Evolutionary conservation across 441 rosid genomes (phyloP).

Genomic region (Brassica balearica): DNA sequence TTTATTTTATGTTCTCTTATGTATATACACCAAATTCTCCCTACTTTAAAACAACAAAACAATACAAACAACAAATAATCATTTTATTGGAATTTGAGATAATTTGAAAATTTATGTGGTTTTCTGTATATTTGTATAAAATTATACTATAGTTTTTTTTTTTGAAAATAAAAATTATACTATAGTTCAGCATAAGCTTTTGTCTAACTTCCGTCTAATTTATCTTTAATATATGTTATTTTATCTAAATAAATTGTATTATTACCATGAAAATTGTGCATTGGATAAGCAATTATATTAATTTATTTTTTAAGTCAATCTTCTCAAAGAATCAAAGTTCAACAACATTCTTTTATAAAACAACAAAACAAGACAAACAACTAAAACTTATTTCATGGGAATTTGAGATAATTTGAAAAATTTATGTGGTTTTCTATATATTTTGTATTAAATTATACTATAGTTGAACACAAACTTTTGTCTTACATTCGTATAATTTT

Average conservation of each 20-base stretch:
- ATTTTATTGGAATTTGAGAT: conserved; percentile 29
- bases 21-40: no score
- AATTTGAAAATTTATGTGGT: conserved; percentile 26
- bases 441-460: background rate
- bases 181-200: conserved; percentile 14
- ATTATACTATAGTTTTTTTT: background rate
- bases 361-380: conserved; percentile 23
- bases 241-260: background rate
- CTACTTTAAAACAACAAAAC: conserved; percentile 3
- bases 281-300: background rate
- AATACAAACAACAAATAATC: background rate
- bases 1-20: no score
- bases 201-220: conserved; percentile 23
- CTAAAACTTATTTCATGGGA: background rate
- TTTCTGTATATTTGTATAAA: conserved; percentile 19
- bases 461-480: conserved; percentile 26
- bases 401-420: conserved; percentile 30
- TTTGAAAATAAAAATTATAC: no score
- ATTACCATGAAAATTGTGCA: conserved; percentile 16
- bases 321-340: conserved; percentile 13
- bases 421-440: conserved; percentile 29
- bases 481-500: conserved; percentile 18
- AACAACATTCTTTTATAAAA: background rate
- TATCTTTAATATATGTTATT: background rate
- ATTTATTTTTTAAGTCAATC: conserved; percentile 11